Percentiles rank a stretch among this genome's conserved stretches.
These are phyloP conservation scores for Botrytis hyacinthi DNA, from an alignment of 2,329 filamentous ascomycete species.

Conservation along the genomic window DNA sequence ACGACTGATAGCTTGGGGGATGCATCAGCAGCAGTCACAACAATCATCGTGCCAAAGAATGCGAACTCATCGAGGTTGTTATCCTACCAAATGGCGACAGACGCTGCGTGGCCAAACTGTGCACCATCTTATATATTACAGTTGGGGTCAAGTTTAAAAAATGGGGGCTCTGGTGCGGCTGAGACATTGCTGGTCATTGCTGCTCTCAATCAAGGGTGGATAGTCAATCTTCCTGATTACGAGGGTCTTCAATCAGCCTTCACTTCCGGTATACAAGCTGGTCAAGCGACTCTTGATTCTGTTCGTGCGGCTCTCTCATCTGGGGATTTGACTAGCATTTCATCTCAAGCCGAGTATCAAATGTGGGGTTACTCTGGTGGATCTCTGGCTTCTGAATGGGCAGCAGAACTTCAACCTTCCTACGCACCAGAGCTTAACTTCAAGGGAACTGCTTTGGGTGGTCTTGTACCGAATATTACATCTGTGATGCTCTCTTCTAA, in stretches of 20 bases:
- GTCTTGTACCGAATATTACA: conserved; percentile 45
- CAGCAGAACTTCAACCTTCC: conserved; percentile 49
- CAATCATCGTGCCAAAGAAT: conserved; percentile 40
- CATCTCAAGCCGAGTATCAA: conserved; percentile 4
- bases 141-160: neutral
- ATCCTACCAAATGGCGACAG: conserved; percentile 45
- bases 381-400: conserved; percentile 51
- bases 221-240: conserved; percentile 30
- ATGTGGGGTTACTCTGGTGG: conserved; percentile 59
- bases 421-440: conserved; percentile 55
- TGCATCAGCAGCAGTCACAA: conserved; percentile 42
- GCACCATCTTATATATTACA: conserved; percentile 41
- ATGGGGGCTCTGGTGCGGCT: conserved; percentile 38
- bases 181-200: conserved; percentile 25
- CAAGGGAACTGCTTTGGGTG: conserved; percentile 50
- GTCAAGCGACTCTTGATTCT: conserved; percentile 28
- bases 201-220: conserved; percentile 24
- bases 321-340: neutral
- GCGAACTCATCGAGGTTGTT: conserved; percentile 34
- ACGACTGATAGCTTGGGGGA: conserved; percentile 41
- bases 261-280: conserved; percentile 23
- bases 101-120: conserved; percentile 43
- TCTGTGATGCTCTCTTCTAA: conserved; percentile 41
- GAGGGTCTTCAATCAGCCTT: conserved; percentile 27
- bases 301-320: conserved; percentile 26